phyloP scores from a whole-genome alignment of 495 filamentous ascomycete species.

The Talaromyces liani region DNA sequence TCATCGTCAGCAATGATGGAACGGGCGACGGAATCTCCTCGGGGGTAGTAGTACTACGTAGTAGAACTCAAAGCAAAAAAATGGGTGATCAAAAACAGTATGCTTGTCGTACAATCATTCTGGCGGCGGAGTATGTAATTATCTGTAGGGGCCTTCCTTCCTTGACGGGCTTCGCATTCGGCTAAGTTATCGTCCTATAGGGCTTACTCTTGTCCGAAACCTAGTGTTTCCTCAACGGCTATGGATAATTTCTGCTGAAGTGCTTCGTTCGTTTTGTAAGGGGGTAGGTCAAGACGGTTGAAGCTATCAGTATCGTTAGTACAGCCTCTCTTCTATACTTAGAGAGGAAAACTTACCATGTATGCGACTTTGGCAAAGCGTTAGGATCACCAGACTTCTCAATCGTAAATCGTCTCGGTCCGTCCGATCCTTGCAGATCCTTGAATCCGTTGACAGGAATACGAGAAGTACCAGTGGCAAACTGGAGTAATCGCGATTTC shows the following conservation, averaged over 20 bases:
- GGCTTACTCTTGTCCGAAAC: slow-evolving; percentile 90
- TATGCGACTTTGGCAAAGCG: slow-evolving; percentile 94
- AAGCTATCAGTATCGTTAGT: slow-evolving; percentile 52
- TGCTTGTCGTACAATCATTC: slow-evolving; percentile 1
- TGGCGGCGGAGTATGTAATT: not conserved
- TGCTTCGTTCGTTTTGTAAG: slow-evolving; percentile 81
- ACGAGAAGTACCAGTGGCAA: slow-evolving; percentile 93
- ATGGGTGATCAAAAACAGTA: not conserved
- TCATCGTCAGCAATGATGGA: not conserved
- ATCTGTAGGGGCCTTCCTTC: not conserved
- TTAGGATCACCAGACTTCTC: slow-evolving; percentile 88
- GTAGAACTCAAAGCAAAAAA: not conserved
- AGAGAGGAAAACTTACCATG: slow-evolving; percentile 64
- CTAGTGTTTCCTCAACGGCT: slow-evolving; percentile 97
- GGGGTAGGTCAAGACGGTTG: slow-evolving; percentile 92
- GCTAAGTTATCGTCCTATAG: not conserved
- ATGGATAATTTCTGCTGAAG: slow-evolving; percentile 86
- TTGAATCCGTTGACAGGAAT: slow-evolving; percentile 99
- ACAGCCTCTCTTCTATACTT: not conserved
- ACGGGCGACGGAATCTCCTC: not conserved
- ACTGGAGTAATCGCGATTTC: slow-evolving; percentile 92
- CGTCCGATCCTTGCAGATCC: slow-evolving; percentile 95
- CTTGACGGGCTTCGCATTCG: not conserved
- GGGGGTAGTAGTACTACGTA: not conserved
- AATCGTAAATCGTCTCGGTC: slow-evolving; percentile 91